Evolutionary conservation across 2,329 filamentous ascomycete species (phyloP).

Genomic region (Cladorrhinum sp.): DNA sequence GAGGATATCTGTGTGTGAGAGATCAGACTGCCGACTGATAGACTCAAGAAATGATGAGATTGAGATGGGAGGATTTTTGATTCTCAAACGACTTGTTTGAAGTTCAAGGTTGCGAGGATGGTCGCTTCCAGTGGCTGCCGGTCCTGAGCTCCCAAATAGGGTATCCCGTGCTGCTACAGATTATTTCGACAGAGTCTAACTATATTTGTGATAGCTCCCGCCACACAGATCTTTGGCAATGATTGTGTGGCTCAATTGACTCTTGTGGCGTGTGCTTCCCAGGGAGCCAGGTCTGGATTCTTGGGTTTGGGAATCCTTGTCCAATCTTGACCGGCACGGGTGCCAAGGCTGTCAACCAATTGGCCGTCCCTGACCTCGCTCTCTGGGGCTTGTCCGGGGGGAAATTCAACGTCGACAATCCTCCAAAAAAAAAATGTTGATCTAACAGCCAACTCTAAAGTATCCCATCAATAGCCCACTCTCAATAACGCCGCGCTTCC

Average conservation of each 20-base stretch:
- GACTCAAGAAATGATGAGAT: not conserved
- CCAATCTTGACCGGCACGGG: not conserved
- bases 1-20: not conserved
- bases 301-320: not conserved
- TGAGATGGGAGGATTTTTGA: not conserved
- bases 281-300: not conserved
- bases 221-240: not conserved
- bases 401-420: not conserved
- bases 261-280: not conserved
- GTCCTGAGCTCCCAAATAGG: not conserved
- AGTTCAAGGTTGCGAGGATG: not conserved
- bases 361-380: not conserved
- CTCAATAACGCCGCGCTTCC: not conserved
- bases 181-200: not conserved
- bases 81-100: not conserved
- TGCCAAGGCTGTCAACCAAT: not conserved
- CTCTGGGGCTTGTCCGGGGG: not conserved
- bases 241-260: not conserved
- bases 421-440: not conserved
- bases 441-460: not conserved
- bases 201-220: not conserved
- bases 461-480: not conserved
- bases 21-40: not conserved
- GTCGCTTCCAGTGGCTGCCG: not conserved
- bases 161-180: not conserved